Percentiles rank a stretch among this genome's conserved stretches.
Evolutionary conservation across 805 yeast species (phyloP).

Genomic region (Candida gorgasii): DNA sequence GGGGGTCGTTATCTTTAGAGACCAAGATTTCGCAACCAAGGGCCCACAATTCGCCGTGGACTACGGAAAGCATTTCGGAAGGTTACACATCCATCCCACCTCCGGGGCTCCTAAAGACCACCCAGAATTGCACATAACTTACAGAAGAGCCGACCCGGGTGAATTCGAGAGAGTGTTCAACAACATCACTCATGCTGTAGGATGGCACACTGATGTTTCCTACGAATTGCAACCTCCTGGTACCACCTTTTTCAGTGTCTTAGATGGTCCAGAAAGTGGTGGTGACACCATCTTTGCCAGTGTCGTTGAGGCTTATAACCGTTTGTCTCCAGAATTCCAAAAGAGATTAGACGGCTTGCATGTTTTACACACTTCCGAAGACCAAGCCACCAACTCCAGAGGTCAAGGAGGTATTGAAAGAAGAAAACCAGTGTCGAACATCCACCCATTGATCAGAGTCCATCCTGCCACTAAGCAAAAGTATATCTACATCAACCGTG

Average conservation of each 20-base stretch:
- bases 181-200: constrained; percentile 36
- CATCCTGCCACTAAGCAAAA: constrained; percentile 74
- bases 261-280: constrained; percentile 60
- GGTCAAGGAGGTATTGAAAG: constrained; percentile 62
- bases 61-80: constrained; percentile 67
- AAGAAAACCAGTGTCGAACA: constrained; percentile 64
- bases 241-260: constrained; percentile 62
- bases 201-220: constrained; percentile 76
- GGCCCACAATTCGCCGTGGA: constrained; percentile 53
- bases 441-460: constrained; percentile 70
- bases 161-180: constrained; percentile 38
- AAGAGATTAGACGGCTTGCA: constrained; percentile 59
- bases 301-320: constrained; percentile 65
- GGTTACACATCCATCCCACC: constrained; percentile 71
- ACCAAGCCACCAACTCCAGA: constrained; percentile 63
- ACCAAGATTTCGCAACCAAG: constrained; percentile 59
- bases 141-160: constrained; percentile 46
- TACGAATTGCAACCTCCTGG: constrained; percentile 77
- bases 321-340: constrained; percentile 67
- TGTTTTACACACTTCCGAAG: constrained; percentile 69
- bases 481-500: constrained; percentile 55
- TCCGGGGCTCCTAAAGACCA: constrained; percentile 68
- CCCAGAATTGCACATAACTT: constrained; percentile 65
- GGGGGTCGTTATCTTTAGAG: constrained; percentile 67
- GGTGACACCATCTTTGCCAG: constrained; percentile 84